Base-by-base conservation (phyloP, 371 early-diverging fungal genomes). In the Saksenaea vasiformis region DNA sequence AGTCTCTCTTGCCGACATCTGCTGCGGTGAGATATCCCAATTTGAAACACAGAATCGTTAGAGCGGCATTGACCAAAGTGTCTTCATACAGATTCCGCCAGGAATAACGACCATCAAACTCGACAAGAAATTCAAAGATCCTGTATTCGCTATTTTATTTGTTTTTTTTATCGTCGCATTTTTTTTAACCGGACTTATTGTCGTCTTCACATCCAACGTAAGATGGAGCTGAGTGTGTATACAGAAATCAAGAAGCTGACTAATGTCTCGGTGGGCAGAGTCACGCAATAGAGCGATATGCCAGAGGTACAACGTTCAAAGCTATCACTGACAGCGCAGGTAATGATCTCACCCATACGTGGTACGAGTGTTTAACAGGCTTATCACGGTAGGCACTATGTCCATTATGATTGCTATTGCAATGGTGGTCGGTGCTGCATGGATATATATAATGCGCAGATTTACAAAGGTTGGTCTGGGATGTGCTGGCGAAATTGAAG, bases 291-390 rank as follows among this genome's bases (percentile, higher is more conserved):
- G 82, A 82, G 41, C 62, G 67, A 64, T 75, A 56, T 72, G 72
- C 79, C 13, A 65, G 71, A 47, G 73, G 71, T 39, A 80, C 84
- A 7, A 82, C 78, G n/a, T 86, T 82, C 39, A 75, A 75, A 24
- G 75, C 78, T 3, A 85, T 86, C 34, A 80, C 67, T 61, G 83
- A 80, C 54, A 81, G 87, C 60, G 84, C 87, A 67, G 85, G 85
- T 85, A 71, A 69, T 17, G 17, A 22, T 38, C 15, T 15, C 13
- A 27, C 24, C 28, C 7, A 28, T 26, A 47, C 17, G 56, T 35
- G 15, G 11, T 62, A 0, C 22, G 2, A 10, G 5, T 51, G 2
- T 39, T 19, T 47, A n/a, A 34, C 37, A 10, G 43, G 39, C 60
- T 34, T 38, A 34, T 53, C 56, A 35, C 5, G 15, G 11, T 68